These are phyloP conservation scores for Tricholomella constricta DNA, from an alignment of 768 basidiomycete species.

Conservation along the genomic window DNA sequence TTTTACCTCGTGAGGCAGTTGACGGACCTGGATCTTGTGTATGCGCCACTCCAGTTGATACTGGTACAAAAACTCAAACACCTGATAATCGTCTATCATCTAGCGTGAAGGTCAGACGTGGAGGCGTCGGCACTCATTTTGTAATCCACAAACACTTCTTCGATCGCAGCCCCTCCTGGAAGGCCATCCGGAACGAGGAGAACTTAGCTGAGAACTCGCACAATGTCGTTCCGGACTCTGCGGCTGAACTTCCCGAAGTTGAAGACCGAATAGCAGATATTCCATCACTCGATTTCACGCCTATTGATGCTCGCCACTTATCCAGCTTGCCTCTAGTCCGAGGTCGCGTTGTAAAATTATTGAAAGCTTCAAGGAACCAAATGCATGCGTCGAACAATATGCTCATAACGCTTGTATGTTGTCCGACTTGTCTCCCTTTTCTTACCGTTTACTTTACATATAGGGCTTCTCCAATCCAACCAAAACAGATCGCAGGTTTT, in stretches of 20 bases:
- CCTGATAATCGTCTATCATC: slow-evolving; percentile 2
- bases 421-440: neutral
- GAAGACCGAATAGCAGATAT: slow-evolving; percentile 35
- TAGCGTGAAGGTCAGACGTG: slow-evolving; percentile 76
- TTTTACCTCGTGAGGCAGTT: slow-evolving; percentile 84
- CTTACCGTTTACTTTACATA: neutral
- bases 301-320: slow-evolving; percentile 77
- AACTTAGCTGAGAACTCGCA: slow-evolving; percentile 42
- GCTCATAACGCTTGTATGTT: slow-evolving; percentile 71
- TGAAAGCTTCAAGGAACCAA: slow-evolving; percentile 68
- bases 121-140: slow-evolving; percentile 75
- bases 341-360: slow-evolving; percentile 67
- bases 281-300: slow-evolving; percentile 55
- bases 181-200: slow-evolving; percentile 74
- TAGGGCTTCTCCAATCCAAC: slow-evolving; percentile 79
- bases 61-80: too few species aligned
- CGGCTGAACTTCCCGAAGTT: slow-evolving; percentile 31
- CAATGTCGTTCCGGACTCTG: slow-evolving; percentile 9
- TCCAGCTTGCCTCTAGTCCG: slow-evolving; percentile 74
- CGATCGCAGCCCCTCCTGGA: slow-evolving; percentile 74
- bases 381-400: slow-evolving; percentile 78
- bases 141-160: slow-evolving; percentile 86
- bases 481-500: slow-evolving; percentile 81
- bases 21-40: slow-evolving; percentile 74
- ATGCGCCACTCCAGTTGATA: slow-evolving; percentile 25